Evolutionary conservation across 352 stramenopile genomes (phyloP), one percentile per base, ranked within the genome.

Genomic region (Globisporangium orthogonon): DNA sequence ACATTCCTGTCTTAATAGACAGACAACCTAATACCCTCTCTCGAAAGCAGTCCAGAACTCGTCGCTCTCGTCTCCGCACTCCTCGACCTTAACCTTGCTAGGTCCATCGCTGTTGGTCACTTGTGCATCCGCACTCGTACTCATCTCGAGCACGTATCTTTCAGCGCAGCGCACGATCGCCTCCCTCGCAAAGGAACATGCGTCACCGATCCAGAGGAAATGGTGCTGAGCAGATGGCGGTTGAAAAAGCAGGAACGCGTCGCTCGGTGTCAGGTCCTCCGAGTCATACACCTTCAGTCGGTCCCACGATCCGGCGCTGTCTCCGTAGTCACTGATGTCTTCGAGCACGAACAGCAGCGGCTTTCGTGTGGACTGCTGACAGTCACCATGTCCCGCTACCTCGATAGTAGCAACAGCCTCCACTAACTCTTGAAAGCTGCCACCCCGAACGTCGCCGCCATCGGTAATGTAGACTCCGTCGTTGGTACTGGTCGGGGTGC

Each of bases 1-100:
- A n/a, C n/a, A n/a, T n/a, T 10, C 33, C 3, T 10, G 33, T 37
- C 33, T 37, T 45, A 14, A 45, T 11, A 45, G n/a, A n/a, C n/a
- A 37, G 40, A 45, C 15, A 13, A 17, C 41, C 54, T 70, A 89
- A 63, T 87, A 89, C 3, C 78, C 78, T 15, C 58, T 56, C 56
- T 89, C 78, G 56, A 87, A 89, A 28, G 61, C 57, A 3, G 70
- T 44, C 78, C 78, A 89, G 60, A 89, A 89, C 33, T n/a, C 45
- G 6, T 89, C 64, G 53, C 70, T 86, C 37, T 89, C 76, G 15
- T 64, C 18, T 17, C 65, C 55, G 15, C 79, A 69, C 0, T 46
- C 55, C 35, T 78, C 71, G 23, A 71, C 48, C 31, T 28, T 17
- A 15, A 78, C 45, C 50, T 15, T 17, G 3, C 33, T 7, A 3